These are phyloP conservation scores for Clarireedia sp. DNA, from an alignment of 2,329 filamentous ascomycete genomes.

Conservation along the genomic window DNA sequence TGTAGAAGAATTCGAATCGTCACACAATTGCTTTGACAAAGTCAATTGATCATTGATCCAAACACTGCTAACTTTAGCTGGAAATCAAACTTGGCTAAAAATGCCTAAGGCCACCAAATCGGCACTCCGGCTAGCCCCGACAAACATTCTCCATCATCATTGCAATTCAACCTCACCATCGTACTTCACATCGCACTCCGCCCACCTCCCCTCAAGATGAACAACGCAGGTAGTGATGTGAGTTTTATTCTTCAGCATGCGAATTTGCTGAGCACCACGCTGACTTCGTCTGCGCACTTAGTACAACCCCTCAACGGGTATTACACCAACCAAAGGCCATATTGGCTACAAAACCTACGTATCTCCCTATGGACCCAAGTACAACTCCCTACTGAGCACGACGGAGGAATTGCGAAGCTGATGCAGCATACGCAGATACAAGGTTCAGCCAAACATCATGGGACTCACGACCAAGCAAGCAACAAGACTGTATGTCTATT, in stretches of 20 bases:
- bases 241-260: not conserved
- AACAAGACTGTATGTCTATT: conserved; percentile 39
- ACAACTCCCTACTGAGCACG: conserved; percentile 31
- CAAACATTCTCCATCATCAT: conserved; percentile 7
- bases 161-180: conserved; percentile 3
- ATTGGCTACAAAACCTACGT: conserved; percentile 38
- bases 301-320: conserved; percentile 18
- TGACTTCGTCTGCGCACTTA: conserved; percentile 7
- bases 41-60: too few relatives aligned
- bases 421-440: conserved; percentile 40
- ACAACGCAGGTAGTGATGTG: conserved; percentile 1
- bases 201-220: conserved; percentile 1
- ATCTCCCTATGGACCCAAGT: conserved; percentile 61
- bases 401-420: conserved; percentile 6
- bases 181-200: conserved; percentile 2
- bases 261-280: not conserved
- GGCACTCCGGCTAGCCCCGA: conserved; percentile 8
- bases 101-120: not conserved
- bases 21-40: too few relatives aligned
- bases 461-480: conserved; percentile 44
- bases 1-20: too few relatives aligned
- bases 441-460: conserved; percentile 46
- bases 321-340: conserved; percentile 10
- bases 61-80: too few relatives aligned
- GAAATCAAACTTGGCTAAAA: not conserved